Percentiles rank a stretch among this genome's conserved stretches.
phyloP scores from a whole-genome alignment of 371 early-diverging fungal genomes.

The Phascolomyces articulosus region DNA sequence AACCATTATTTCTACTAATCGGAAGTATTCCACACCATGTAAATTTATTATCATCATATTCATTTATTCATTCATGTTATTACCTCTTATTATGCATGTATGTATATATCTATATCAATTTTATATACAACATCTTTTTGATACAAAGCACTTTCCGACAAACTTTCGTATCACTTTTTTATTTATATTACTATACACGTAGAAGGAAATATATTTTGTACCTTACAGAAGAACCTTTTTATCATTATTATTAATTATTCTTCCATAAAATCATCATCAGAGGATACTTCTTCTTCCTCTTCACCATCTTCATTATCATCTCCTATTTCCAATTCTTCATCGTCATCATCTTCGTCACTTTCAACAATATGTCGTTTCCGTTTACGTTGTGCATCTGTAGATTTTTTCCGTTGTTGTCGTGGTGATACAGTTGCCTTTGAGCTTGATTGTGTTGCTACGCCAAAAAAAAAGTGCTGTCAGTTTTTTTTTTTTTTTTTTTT shows the following conservation, averaged over 20 bases:
- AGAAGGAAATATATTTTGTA: too few species aligned
- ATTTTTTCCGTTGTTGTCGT: conserved; percentile 4
- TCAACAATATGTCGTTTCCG: conserved; percentile 4
- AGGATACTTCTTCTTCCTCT: not conserved
- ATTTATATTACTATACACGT: too few species aligned
- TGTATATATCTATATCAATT: too few species aligned
- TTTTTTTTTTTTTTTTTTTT: not conserved
- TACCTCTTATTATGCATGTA: too few species aligned
- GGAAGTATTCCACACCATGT: conserved; percentile 7
- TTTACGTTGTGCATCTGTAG: conserved; percentile 1
- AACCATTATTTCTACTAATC: not conserved
- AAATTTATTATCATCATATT: too few species aligned
- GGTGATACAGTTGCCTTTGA: not conserved
- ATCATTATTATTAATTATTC: too few species aligned
- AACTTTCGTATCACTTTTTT: too few species aligned
- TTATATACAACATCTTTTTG: too few species aligned
- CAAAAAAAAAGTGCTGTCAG: not conserved
- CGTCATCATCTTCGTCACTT: conserved; percentile 8
- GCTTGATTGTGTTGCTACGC: not conserved
- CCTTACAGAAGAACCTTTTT: too few species aligned
- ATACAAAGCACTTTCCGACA: too few species aligned
- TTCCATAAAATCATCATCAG: not conserved
- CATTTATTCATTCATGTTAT: too few species aligned
- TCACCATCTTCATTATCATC: conserved; percentile 4
- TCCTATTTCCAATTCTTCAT: not conserved